Evolutionary conservation across 257 asterid genomes (phyloP).

Genomic region (Striga asiatica): DNA sequence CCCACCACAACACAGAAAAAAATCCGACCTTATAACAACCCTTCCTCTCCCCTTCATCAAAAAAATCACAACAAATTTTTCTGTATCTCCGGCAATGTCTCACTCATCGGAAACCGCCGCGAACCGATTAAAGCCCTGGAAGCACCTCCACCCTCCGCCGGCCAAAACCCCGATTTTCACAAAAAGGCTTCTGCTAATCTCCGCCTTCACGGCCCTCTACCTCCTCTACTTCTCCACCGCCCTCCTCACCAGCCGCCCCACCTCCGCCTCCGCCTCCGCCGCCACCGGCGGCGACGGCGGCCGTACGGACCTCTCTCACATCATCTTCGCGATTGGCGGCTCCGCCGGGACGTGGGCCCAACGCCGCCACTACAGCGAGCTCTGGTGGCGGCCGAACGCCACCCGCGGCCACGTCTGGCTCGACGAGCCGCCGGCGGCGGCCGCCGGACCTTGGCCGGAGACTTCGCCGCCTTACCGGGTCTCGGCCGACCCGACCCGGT

Average conservation of each 20-base stretch:
- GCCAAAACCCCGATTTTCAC: slow-evolving; percentile 21
- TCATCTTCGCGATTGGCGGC: slow-evolving; percentile 78
- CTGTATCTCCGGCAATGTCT: not conserved
- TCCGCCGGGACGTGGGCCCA: slow-evolving; percentile 60
- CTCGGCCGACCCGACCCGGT: slow-evolving; percentile 41
- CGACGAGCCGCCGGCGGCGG: slow-evolving; percentile 28
- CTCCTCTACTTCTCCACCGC: slow-evolving; percentile 32
- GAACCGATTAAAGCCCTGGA: slow-evolving; percentile 30
- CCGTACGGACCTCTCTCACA: slow-evolving; percentile 44
- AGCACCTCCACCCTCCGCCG: slow-evolving; percentile 7
- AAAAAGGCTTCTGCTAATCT: slow-evolving; percentile 34
- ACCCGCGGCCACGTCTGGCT: slow-evolving; percentile 85
- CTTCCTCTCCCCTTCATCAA: not conserved
- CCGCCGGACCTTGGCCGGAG: slow-evolving; percentile 25
- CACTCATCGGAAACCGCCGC: slow-evolving; percentile 12
- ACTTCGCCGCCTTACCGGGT: slow-evolving; percentile 43
- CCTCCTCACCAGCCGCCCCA: slow-evolving; percentile 8
- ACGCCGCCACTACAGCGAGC: slow-evolving; percentile 56
- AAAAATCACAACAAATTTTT: not conserved
- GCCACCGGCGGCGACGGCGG: not conserved
- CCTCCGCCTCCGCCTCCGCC: not conserved
- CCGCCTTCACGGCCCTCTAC: slow-evolving; percentile 24
- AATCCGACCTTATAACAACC: not conserved
- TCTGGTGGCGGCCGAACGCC: slow-evolving; percentile 69
- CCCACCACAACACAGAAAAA: not conserved